These are phyloP conservation scores for Plenodomus tracheiphilus DNA, from an alignment of 2,329 filamentous ascomycete genomes.

Conservation along the genomic window DNA sequence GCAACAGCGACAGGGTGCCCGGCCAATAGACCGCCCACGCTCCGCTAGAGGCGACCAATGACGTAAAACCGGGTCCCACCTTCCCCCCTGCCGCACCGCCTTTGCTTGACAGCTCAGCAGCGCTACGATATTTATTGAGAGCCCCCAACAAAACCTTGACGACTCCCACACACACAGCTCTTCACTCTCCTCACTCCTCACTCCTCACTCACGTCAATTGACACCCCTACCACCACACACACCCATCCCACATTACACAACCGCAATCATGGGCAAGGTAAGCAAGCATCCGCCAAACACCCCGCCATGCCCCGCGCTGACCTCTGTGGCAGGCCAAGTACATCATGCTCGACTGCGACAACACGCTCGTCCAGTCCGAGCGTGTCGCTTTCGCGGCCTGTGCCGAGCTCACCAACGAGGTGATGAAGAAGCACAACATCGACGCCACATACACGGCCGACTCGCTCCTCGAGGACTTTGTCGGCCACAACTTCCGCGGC, in stretches of 20 bases:
- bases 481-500: conserved; percentile 92
- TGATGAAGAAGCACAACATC: conserved; percentile 69
- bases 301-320: conserved; percentile 27
- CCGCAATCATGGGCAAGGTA: conserved; percentile 40
- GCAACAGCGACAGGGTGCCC: conserved; percentile 1
- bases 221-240: conserved; percentile 13
- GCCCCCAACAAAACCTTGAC: conserved; percentile 25
- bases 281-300: conserved; percentile 8
- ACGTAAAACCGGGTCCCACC: conserved; percentile 21
- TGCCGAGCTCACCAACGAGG: conserved; percentile 84
- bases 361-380: conserved; percentile 92
- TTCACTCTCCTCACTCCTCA: conserved; percentile 4
- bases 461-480: conserved; percentile 80
- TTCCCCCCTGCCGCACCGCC: conserved; percentile 16
- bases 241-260: conserved; percentile 8
- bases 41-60: conserved; percentile 18
- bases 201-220: conserved; percentile 20
- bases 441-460: conserved; percentile 74
- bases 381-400: conserved; percentile 89
- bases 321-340: conserved; percentile 47
- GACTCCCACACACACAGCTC: conserved; percentile 5
- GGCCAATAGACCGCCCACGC: conserved; percentile 17
- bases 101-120: conserved; percentile 32
- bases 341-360: conserved; percentile 67
- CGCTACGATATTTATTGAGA: conserved; percentile 29